Base-by-base conservation (phyloP, 179 eudicot genomes). In the Amaranthus tricolor region DNA sequence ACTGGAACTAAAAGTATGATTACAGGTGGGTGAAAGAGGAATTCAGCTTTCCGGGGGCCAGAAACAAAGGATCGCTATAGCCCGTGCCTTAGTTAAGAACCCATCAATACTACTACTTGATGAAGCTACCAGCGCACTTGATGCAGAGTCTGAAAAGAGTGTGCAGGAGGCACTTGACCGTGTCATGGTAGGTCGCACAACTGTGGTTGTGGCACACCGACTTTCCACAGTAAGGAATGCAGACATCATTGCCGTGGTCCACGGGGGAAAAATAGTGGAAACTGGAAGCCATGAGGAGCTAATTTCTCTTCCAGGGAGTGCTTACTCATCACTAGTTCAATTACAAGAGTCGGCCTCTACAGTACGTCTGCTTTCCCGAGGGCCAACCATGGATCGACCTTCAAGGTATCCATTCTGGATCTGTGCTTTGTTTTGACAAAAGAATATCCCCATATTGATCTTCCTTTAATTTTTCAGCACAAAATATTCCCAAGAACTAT, bases 101-200 rank as follows among this genome's bases (percentile, higher is more conserved):
- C 98, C 99, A 20, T 84, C 97, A 15, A 85, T 95, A 59, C 89
- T 95, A 71, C 83, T 95, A 58, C 83, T 95, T 40, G 99, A 95
- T 78, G 99, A 95, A 82, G 99, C 99, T 24, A 95, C 99, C 11
- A 93, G 97, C 73, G 99, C 99, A 49, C 95, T 95, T 66, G 99
- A 95, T 77, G 91, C 96, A 7, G 98, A 89, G 82, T 95, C 99
- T 21, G 99, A 95, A 84, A 93, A 88, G 84, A 89, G 97, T 75
- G 96, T 95, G 31, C 99, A 95, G 78, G 90, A 88, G 81, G 98
- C 99, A 19, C 92, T 95, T 67, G 99, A 95, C 62, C 98, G 94
- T 62, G 97, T 89, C 61, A 93, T 93, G 98, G 90, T 91, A 76
- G 98, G 98, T 50, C 80, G 97, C 74, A 95, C 99, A 66, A 95